Evolutionary conservation across 2,329 filamentous ascomycete species (phyloP).

Genomic region (Colletotrichum australisinense): DNA sequence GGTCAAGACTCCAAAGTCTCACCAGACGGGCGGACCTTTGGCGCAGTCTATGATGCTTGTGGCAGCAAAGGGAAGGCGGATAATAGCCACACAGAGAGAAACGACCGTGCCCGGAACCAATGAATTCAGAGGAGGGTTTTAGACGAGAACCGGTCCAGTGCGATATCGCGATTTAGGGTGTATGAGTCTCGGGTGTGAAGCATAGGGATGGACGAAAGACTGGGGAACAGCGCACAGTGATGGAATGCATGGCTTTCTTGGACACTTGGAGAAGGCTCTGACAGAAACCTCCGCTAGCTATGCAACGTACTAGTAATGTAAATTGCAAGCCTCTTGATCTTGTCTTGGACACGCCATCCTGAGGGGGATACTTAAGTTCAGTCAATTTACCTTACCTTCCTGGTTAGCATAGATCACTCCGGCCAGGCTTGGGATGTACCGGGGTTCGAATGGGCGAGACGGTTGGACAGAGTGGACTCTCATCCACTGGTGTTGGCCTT

Average conservation of each 20-base stretch:
- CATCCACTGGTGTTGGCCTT: neutral
- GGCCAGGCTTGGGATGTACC: constrained; percentile 15
- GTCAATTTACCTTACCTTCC: neutral
- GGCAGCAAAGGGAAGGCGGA: constrained; percentile 24
- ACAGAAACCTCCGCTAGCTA: neutral
- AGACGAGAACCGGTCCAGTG: constrained; percentile 5
- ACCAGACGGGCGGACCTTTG: neutral
- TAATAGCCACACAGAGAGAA: neutral
- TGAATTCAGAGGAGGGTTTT: neutral
- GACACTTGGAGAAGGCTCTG: neutral
- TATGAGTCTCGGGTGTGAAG: neutral
- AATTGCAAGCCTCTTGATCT: neutral
- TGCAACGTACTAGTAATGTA: constrained; percentile 8
- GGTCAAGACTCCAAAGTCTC: constrained; percentile 8
- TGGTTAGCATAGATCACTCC: neutral
- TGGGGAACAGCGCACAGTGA: constrained; percentile 4
- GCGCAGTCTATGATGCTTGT: constrained; percentile 3
- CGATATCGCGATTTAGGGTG: constrained; percentile 8
- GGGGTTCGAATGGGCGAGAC: neutral
- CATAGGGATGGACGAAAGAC: constrained; percentile 20
- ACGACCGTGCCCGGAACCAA: constrained; percentile 14
- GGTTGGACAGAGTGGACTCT: constrained; percentile 1
- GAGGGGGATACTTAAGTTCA: neutral
- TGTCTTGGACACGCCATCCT: constrained; percentile 10
- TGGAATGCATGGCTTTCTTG: constrained; percentile 14